Evolutionary conservation across 345 rosid genomes (phyloP), one percentile per base, ranked within the genome.

Genomic region (Arabidopsis arenosa): DNA sequence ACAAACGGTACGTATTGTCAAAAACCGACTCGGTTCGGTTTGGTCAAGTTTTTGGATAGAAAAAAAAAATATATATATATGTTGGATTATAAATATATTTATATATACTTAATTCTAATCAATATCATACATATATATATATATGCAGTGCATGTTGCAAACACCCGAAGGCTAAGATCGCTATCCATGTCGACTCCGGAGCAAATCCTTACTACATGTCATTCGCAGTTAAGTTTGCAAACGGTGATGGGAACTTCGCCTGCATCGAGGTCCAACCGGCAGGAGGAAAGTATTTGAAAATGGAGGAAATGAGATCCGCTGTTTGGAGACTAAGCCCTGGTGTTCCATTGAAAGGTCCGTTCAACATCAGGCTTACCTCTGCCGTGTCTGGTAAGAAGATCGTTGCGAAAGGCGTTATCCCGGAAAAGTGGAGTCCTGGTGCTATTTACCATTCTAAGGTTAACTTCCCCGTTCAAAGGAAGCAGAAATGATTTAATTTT

Each of bases 291-390:
- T 92, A 89, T 87, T n/a, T 83, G 18, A 76, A 89, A 21, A 86
- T 89, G 95, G 85, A 84, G 39, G 78, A 51, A 17, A 87, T 87
- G 1, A 88, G 92, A 89, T 93, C 93, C 48, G 90, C 92, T 0
- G 81, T 83, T 15, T 92, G 95, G 98, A 78, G 76, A 37, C 81
- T 86, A 9, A 64, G 82, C 78, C 36, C 85, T 0, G 91, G 89
- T 5, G 68, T 80, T 0, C n/a, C 70, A 5, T 65, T 92, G 55
- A 79, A 53, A 4, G 87, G 86, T 9, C 95, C 96, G 0, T 75
- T 93, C 30, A 83, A 90, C 32, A 33, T 93, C 69, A 70, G 77
- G 40, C 68, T 92, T 43, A 87, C 95, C 47, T 69, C 87, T 0
- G 81, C 43, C 7, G 79, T 78, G 6, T 75, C 85, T 4, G 33